Base-by-base conservation (phyloP, 257 asterid genomes). In the Marsdenia floribunda region DNA sequence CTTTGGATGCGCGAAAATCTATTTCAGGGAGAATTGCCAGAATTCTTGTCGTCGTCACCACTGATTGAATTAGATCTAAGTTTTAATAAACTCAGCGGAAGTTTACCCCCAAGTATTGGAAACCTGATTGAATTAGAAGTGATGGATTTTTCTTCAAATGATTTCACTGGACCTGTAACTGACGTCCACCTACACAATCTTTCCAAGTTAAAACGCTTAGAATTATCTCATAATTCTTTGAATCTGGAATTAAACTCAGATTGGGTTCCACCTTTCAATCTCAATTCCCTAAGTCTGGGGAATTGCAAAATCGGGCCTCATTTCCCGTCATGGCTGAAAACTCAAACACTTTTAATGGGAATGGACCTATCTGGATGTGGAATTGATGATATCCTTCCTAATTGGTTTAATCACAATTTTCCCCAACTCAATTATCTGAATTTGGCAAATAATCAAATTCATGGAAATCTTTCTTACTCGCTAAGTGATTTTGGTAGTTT, bases 281-380 rank as follows among this genome's bases (percentile, higher is more conserved):
- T 84, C 37, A 10, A 22, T 19, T 1, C 0, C 12, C 9, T 84
- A 60, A 3, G 2, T 0, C 69, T 84, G 21, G 59, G 52, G 13
- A 19, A 35, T 49, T 82, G 84, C 74, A 61, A 70, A 15, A 5
- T 80, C 55, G 86, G 88, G 3, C 77, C 78, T 37, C 71, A 19
- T 68, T 85, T 85, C 49, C 89, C 85, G 0, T 14, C 60, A 42
- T 83, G 87, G 89, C 44, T 83, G 44, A 73, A 22, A 64, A 81
- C 71, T 55, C 86, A 77, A 22, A 70, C 19, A 3, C 37, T n/a
- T 33, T 24, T 78, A 2, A 13, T 37, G 0, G 2, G 11, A 9
- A 77, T 85, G 24, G 87, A 83, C 46, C 73, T 83, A 33, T 79
- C 89, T 19, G 8, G 18, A 26, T 53, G 50, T 9, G 63, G 73